A percentile compares a stretch with the other conserved stretches of the same genome.
Conservation (phyloP, 2,329 filamentous ascomycete species). For the Rhinocladiella similis region DNA sequence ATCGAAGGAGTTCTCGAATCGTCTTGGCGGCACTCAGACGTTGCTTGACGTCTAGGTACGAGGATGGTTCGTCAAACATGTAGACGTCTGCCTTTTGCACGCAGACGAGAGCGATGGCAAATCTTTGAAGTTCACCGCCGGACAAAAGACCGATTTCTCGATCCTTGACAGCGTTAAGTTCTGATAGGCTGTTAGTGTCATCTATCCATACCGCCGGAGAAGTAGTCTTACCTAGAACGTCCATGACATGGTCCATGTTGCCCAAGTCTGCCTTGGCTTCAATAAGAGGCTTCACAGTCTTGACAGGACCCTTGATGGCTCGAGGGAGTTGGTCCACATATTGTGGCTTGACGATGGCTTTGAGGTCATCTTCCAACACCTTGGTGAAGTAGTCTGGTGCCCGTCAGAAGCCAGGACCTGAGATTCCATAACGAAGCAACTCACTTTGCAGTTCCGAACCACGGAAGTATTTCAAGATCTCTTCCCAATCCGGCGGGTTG, state of each 20-base stretch:
- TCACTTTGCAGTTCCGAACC: constrained; percentile 94
- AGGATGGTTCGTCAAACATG: constrained; percentile 99
- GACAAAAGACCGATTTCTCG: constrained; percentile 89
- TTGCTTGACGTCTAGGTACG: constrained; percentile 99
- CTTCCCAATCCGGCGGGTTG: constrained; percentile 98
- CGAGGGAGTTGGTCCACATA: constrained; percentile 98
- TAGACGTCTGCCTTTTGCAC: constrained; percentile 97
- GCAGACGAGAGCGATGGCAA: constrained; percentile 93
- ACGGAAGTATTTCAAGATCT: constrained; percentile 97
- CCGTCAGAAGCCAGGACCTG: constrained; percentile 3
- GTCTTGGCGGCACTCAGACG: constrained; percentile 88
- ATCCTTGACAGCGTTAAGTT: constrained; percentile 85
- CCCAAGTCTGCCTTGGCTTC: constrained; percentile 72
- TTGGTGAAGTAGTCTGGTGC: constrained; percentile 92
- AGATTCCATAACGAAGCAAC: constrained; percentile 34
- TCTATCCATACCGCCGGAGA: not conserved
- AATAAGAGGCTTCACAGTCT: constrained; percentile 77
- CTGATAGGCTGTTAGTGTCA: constrained; percentile 42
- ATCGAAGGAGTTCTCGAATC: constrained; percentile 84
- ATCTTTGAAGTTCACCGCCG: constrained; percentile 96
- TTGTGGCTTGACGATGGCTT: constrained; percentile 98
- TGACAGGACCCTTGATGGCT: constrained; percentile 79
- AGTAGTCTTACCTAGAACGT: constrained; percentile 63
- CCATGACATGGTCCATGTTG: constrained; percentile 78
- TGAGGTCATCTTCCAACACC: constrained; percentile 92